Evolutionary conservation across 129 eudicot species (phyloP).

Genomic region (sunflower (Helianthus annuus)): DNA sequence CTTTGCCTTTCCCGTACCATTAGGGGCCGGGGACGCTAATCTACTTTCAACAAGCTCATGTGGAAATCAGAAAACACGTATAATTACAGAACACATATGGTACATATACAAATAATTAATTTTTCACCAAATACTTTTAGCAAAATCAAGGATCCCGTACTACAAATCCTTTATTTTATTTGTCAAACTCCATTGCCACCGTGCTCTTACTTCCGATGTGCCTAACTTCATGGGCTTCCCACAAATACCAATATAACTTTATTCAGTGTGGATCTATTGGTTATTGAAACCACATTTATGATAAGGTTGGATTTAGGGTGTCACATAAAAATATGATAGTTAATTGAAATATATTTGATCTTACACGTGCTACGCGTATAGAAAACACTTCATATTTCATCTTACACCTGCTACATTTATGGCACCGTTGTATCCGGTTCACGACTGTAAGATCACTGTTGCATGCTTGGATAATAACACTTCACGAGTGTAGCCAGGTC

Average conservation of each 20-base stretch:
- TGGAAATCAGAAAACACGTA: not conserved
- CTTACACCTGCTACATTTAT: constrained; percentile 26
- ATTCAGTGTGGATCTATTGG: constrained; percentile 4
- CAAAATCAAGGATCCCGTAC: constrained; percentile 15
- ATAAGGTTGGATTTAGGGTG: constrained; percentile 22
- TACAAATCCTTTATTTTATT: constrained; percentile 22
- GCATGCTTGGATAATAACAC: constrained; percentile 31
- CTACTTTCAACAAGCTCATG: constrained; percentile 7
- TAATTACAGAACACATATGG: not conserved
- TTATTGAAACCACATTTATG: constrained; percentile 23
- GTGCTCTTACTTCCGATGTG: constrained; percentile 25
- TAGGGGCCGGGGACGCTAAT: not conserved
- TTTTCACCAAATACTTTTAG: not conserved
- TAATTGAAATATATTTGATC: not conserved
- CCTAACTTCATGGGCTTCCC: constrained; percentile 38
- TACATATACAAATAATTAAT: not conserved
- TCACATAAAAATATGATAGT: not conserved
- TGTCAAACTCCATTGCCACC: constrained; percentile 13
- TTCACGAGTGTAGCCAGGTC: constrained; percentile 33
- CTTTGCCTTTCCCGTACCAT: constrained; percentile 12
- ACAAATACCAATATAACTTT: constrained; percentile 23
- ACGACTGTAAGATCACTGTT: constrained; percentile 21
- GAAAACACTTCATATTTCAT: constrained; percentile 15
- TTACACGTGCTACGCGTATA: constrained; percentile 27
- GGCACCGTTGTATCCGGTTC: constrained; percentile 12